Conservation (phyloP, 2,329 filamentous ascomycete species). For the Alternaria gansuensis region DNA sequence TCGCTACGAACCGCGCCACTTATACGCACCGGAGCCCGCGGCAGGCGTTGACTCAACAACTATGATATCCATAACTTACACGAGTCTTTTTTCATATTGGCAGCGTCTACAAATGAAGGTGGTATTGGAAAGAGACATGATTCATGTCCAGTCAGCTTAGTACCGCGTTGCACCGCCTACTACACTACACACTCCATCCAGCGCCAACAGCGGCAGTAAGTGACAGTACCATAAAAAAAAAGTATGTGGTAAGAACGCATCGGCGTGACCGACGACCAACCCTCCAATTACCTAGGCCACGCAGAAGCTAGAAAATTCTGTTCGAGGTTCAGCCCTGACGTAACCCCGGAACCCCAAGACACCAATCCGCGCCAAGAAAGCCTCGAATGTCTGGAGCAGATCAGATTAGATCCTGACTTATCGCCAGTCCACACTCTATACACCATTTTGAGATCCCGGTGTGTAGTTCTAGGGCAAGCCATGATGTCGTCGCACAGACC, state of each 20-base stretch:
- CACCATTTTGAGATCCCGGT: not conserved
- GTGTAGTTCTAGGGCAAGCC: slow-evolving; percentile 7
- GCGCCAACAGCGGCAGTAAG: slow-evolving; percentile 7
- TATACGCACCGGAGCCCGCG: not conserved
- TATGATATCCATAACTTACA: not conserved
- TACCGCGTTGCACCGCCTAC: no score
- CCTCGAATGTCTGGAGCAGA: not conserved
- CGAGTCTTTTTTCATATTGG: not conserved
- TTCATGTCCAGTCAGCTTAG: slow-evolving; percentile 1
- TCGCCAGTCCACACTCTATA: slow-evolving; percentile 1
- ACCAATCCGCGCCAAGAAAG: slow-evolving; percentile 11
- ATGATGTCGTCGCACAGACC: slow-evolving; percentile 14
- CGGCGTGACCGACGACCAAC: not conserved
- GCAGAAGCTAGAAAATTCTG: not conserved
- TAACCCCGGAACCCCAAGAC: slow-evolving; percentile 15
- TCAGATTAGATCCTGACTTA: slow-evolving; percentile 25
- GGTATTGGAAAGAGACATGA: not conserved
- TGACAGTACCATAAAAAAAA: not conserved
- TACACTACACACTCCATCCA: slow-evolving; percentile 4
- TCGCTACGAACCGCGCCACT: not conserved
- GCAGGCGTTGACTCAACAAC: not conserved
- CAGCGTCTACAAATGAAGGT: slow-evolving; percentile 2
- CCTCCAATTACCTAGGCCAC: slow-evolving; percentile 1
- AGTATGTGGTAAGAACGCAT: not conserved
- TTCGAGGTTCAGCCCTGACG: slow-evolving; percentile 18